A percentile compares a stretch with the other conserved stretches of the same genome.
phyloP scores from a whole-genome alignment of 306 rosid genomes.

The Cicer bijugum region DNA sequence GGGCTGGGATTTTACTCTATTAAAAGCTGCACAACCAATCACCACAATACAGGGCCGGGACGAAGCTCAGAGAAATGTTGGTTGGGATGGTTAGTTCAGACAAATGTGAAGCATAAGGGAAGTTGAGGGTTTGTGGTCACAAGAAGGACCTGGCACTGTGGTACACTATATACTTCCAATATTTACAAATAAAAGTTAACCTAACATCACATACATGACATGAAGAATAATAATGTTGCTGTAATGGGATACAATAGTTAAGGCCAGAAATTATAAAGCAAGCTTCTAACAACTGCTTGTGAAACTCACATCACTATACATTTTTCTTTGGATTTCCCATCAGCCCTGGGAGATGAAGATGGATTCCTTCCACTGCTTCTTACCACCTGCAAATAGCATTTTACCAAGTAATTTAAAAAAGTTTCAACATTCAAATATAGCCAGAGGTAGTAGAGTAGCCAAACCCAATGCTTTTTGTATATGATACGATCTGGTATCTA shows the following conservation, averaged over 20 bases:
- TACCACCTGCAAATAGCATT: constrained; percentile 63
- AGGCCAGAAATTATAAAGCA: constrained; percentile 55
- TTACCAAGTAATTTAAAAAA: constrained; percentile 21
- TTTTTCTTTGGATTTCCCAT: constrained; percentile 80
- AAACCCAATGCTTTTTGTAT: constrained; percentile 29
- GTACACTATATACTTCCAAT: constrained; percentile 49
- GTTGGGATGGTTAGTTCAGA: constrained; percentile 38
- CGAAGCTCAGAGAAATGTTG: constrained; percentile 29
- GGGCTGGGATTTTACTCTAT: constrained; percentile 29
- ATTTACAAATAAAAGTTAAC: constrained; percentile 60
- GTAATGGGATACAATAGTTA: constrained; percentile 43
- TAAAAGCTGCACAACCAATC: constrained; percentile 38
- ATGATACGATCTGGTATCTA: constrained; percentile 16
- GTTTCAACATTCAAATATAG: constrained; percentile 12
- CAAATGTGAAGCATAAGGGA: background rate
- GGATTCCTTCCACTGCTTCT: constrained; percentile 59
- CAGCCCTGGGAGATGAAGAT: constrained; percentile 62
- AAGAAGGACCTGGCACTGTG: constrained; percentile 53
- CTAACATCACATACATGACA: constrained; percentile 52
- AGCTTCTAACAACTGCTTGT: constrained; percentile 43
- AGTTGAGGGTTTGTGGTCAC: constrained; percentile 20
- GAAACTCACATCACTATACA: constrained; percentile 83
- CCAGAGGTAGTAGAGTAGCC: constrained; percentile 22
- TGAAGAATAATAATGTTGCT: constrained; percentile 43
- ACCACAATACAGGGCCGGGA: background rate